A percentile compares a stretch with the other conserved stretches of the same genome.
Conservation (phyloP, 2,329 filamentous ascomycete species). For the Pestalotiopsis fici region DNA sequence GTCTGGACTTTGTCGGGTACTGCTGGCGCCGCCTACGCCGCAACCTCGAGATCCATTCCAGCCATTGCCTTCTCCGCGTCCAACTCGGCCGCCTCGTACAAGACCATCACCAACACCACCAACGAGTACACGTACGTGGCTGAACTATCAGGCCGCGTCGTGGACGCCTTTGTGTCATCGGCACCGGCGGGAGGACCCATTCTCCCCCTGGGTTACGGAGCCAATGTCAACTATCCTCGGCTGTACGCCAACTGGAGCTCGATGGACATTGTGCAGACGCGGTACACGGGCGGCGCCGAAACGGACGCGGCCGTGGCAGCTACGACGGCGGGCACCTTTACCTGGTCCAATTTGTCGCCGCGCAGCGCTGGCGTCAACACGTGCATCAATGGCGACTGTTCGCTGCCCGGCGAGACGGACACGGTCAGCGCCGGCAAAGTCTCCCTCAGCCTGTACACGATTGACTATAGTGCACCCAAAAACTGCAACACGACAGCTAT, state of each 20-base stretch:
- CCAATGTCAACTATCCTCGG: slow-evolving; percentile 50
- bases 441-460: slow-evolving; percentile 2
- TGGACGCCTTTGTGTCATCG: slow-evolving; percentile 43
- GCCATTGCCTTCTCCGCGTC: slow-evolving; percentile 49
- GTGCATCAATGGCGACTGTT: slow-evolving; percentile 53
- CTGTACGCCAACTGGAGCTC: slow-evolving; percentile 42
- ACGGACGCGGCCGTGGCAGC: slow-evolving; percentile 47
- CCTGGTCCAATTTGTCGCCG: slow-evolving; percentile 37
- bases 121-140: slow-evolving; percentile 46
- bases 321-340: slow-evolving; percentile 42
- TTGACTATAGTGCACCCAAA: slow-evolving; percentile 6
- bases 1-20: slow-evolving; percentile 54
- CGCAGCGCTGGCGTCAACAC: slow-evolving; percentile 42
- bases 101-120: slow-evolving; percentile 43
- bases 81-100: slow-evolving; percentile 30
- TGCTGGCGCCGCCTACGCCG: slow-evolving; percentile 50
- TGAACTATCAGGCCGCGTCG: slow-evolving; percentile 41
- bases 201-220: slow-evolving; percentile 51
- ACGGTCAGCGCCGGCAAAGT: not conserved
- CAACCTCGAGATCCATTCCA: slow-evolving; percentile 48
- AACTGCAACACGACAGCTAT: not conserved
- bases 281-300: slow-evolving; percentile 49
- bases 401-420: slow-evolving; percentile 51
- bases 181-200: slow-evolving; percentile 27
- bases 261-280: slow-evolving; percentile 32